Conservation (phyloP, 306 rosid genomes). For the Quercus cerris region DNA sequence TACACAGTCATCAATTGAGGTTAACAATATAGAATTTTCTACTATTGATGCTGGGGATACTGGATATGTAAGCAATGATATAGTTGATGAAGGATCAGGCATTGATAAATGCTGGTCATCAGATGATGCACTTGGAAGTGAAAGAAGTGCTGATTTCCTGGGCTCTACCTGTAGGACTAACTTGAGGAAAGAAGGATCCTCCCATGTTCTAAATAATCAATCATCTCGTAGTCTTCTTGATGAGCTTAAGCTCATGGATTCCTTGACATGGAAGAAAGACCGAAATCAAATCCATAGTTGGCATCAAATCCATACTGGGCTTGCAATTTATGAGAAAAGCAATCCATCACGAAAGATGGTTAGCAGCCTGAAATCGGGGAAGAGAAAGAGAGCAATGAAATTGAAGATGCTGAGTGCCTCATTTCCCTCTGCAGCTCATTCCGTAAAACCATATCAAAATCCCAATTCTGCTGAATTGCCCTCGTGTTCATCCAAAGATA, state of each 20-base stretch:
- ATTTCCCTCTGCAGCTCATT: constrained; percentile 24
- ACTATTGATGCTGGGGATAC: constrained; percentile 35
- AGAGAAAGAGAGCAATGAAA: constrained; percentile 32
- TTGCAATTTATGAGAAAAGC: constrained; percentile 19
- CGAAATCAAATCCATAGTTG: constrained; percentile 26
- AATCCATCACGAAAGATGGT: constrained; percentile 24
- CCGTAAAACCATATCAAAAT: constrained; percentile 20
- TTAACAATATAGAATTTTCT: constrained; percentile 39
- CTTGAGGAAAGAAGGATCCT: constrained; percentile 26
- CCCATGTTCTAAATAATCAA: constrained; percentile 30
- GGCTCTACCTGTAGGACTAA: constrained; percentile 31
- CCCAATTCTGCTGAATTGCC: constrained; percentile 14
- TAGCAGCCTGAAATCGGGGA: constrained; percentile 30
- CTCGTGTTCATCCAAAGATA: constrained; percentile 24
- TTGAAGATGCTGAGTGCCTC: constrained; percentile 25
- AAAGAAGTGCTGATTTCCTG: constrained; percentile 31
- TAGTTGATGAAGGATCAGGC: constrained; percentile 58
- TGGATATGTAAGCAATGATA: constrained; percentile 35
- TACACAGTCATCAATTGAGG: constrained; percentile 44
- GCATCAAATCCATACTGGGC: constrained; percentile 26
- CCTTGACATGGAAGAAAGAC: constrained; percentile 53
- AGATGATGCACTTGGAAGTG: constrained; percentile 49
- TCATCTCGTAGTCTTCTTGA: constrained; percentile 51
- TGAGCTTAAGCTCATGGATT: constrained; percentile 55
- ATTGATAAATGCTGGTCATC: constrained; percentile 51